Evolutionary conservation across 805 yeast species (phyloP).

Genomic region (Cyberlindnera americana): DNA sequence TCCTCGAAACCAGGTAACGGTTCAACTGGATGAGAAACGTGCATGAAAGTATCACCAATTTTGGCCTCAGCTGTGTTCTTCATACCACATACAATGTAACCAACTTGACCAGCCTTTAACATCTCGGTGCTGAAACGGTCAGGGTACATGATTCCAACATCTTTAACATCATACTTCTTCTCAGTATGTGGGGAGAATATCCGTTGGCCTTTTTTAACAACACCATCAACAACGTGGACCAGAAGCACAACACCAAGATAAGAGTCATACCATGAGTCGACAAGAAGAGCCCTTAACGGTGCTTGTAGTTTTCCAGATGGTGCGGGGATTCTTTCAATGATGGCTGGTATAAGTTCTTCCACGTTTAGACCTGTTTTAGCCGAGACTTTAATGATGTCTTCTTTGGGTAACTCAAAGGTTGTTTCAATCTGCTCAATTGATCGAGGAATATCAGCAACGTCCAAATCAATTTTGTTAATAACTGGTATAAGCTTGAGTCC

Average conservation of each 20-base stretch:
- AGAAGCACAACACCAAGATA: conserved; percentile 88
- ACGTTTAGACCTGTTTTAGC: conserved; percentile 90
- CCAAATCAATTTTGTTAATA: conserved; percentile 87
- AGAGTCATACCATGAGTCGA: conserved; percentile 97
- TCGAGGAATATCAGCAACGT: conserved; percentile 76
- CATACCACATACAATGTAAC: conserved; percentile 93
- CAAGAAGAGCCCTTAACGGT: conserved; percentile 72
- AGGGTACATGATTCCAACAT: conserved; percentile 95
- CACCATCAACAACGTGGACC: conserved; percentile 83
- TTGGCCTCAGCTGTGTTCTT: conserved; percentile 80
- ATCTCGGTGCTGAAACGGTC: conserved; percentile 63
- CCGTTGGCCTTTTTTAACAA: conserved; percentile 67
- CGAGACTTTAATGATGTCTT: conserved; percentile 78
- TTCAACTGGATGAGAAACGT: conserved; percentile 54
- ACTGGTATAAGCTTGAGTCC: conserved; percentile 81
- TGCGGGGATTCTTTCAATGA: conserved; percentile 75
- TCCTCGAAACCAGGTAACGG: conserved; percentile 95
- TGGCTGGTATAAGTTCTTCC: conserved; percentile 71
- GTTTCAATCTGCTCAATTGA: conserved; percentile 83
- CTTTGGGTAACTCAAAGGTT: conserved; percentile 73
- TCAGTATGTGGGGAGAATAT: conserved; percentile 75
- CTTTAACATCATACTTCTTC: conserved; percentile 80
- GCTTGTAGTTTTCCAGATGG: conserved; percentile 54
- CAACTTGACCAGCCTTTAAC: conserved; percentile 88
- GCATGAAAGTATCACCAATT: conserved; percentile 87